phyloP scores from a whole-genome alignment of 108 stramenopile species.

The Nannochloropsis granulata region DNA sequence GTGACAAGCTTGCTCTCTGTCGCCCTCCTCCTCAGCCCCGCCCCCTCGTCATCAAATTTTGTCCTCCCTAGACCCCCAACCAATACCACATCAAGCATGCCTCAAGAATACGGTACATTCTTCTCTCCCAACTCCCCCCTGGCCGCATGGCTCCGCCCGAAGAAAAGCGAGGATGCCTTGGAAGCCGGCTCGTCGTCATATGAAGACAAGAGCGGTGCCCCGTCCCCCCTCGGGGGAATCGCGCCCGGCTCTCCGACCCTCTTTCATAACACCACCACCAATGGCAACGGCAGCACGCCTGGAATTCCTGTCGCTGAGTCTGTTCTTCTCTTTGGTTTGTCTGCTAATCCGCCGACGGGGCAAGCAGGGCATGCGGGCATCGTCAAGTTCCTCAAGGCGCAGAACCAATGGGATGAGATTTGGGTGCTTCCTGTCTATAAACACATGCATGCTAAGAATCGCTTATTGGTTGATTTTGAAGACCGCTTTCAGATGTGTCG shows the following conservation, averaged over 20 bases:
- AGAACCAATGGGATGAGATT: conserved; percentile 9
- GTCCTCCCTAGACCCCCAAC: too few relatives aligned
- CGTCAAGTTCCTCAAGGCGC: neutral
- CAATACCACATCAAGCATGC: neutral
- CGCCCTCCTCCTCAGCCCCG: too few relatives aligned
- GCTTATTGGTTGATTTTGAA: neutral
- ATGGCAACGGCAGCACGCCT: neutral
- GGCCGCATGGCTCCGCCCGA: neutral
- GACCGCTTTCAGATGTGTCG: neutral
- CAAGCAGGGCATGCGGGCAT: conserved; percentile 1
- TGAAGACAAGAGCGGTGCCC: neutral
- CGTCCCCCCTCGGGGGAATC: neutral
- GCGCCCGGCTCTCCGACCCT: neutral
- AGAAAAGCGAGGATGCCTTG: neutral
- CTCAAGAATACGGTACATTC: neutral
- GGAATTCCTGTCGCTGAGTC: neutral
- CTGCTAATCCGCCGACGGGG: conserved; percentile 12
- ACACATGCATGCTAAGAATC: neutral
- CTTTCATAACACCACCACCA: neutral
- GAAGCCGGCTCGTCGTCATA: neutral
- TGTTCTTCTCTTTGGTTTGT: conserved; percentile 1
- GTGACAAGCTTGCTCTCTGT: too few relatives aligned
- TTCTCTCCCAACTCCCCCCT: neutral
- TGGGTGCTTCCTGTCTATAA: conserved; percentile 8
- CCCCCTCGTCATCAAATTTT: too few relatives aligned